phyloP scores from a whole-genome alignment of 202 grass and related monocot genomes.

The Alloteropsis angusta region DNA sequence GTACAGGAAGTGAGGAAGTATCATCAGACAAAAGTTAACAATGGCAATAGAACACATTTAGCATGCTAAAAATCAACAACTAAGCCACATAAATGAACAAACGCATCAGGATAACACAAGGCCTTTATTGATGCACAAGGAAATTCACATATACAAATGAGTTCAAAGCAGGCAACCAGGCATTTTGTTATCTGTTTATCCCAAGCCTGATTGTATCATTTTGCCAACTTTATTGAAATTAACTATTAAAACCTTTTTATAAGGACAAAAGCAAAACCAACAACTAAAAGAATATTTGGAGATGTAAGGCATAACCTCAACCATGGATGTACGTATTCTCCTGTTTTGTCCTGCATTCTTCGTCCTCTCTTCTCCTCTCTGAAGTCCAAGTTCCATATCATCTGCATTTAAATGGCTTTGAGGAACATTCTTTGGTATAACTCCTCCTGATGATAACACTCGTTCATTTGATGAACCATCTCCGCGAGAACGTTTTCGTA shows the following conservation, averaged over 20 bases:
- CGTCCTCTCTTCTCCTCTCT: slow-evolving; percentile 57
- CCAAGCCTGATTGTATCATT: slow-evolving; percentile 1
- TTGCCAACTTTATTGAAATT: background rate
- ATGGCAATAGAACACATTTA: slow-evolving; percentile 7
- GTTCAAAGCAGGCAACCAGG: background rate
- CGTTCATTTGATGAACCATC: slow-evolving; percentile 57
- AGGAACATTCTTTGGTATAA: slow-evolving; percentile 30
- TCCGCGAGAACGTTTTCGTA: slow-evolving; percentile 58
- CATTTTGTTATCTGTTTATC: background rate
- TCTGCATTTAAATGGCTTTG: slow-evolving; percentile 54
- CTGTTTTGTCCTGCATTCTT: slow-evolving; percentile 60
- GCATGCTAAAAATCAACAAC: background rate
- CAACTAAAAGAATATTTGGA: slow-evolving; percentile 12
- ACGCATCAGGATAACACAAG: background rate
- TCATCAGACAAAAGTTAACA: slow-evolving; percentile 28
- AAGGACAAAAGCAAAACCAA: background rate
- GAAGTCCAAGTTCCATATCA: slow-evolving; percentile 51
- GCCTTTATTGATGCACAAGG: background rate
- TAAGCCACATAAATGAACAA: slow-evolving; percentile 6
- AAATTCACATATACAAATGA: slow-evolving; percentile 1
- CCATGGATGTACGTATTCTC: slow-evolving; percentile 53
- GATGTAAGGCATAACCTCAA: slow-evolving; percentile 41
- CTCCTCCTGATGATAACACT: slow-evolving; percentile 40
- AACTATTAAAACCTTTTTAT: slow-evolving; percentile 21
- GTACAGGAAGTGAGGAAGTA: slow-evolving; percentile 13